These are phyloP conservation scores for Saussurea involucrata DNA, from an alignment of 129 eudicot species.

Conservation along the genomic window DNA sequence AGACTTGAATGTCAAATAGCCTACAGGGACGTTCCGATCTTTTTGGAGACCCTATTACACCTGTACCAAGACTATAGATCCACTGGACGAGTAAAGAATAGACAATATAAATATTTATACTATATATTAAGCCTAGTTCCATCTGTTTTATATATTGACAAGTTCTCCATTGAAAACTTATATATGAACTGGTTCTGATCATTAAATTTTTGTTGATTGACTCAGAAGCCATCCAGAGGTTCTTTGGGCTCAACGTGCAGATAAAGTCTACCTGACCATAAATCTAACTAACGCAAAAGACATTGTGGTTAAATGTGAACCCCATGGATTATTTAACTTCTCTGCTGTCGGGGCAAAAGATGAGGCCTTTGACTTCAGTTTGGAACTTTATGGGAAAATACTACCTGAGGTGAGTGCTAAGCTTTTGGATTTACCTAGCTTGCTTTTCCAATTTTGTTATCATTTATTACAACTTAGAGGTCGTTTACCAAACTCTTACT, in stretches of 20 bases:
- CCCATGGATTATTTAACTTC: constrained; percentile 59
- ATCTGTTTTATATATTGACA: neutral
- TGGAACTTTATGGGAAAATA: constrained; percentile 64
- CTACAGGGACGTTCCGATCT: neutral
- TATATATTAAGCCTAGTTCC: neutral
- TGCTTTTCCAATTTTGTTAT: neutral
- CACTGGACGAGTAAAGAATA: neutral
- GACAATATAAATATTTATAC: neutral
- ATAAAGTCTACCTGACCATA: constrained; percentile 72
- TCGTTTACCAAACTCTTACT: neutral
- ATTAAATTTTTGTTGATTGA: neutral
- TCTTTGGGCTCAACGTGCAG: constrained; percentile 92
- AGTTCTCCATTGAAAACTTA: neutral
- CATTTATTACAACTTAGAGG: neutral
- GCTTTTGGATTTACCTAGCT: neutral
- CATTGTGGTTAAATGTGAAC: constrained; percentile 62
- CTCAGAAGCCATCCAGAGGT: constrained; percentile 73
- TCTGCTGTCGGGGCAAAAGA: constrained; percentile 65
- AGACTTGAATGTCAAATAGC: neutral
- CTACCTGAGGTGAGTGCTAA: constrained; percentile 43
- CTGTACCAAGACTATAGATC: neutral
- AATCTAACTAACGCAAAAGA: constrained; percentile 71
- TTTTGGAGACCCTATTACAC: neutral
- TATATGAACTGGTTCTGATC: neutral
- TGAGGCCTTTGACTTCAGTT: constrained; percentile 45